Base-by-base conservation (phyloP, 1,139 yeast species). In the Casaregolazyma lundiana region DNA sequence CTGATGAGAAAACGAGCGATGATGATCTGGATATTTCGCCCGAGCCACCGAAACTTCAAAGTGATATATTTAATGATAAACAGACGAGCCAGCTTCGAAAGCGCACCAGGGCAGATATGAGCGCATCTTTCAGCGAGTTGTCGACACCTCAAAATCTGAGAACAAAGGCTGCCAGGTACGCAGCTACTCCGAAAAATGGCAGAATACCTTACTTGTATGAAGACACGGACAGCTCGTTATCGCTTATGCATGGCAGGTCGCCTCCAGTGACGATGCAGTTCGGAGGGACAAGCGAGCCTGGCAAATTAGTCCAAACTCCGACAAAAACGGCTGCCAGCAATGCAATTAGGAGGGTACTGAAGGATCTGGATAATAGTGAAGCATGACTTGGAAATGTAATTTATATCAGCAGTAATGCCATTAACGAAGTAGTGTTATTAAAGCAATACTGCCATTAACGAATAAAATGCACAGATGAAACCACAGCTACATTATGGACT, bases 221-320 rank as follows among this genome's bases (percentile, higher is more conserved):
- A 9, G 45, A 42, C 18, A 42, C 38, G 7, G 45, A 42, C 19
- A 42, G 59, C 44, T 41, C 46, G 18, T 51, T 56, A 30, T 53
- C 54, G 39, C 40, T 56, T 21, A 53, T 56, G 45, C 56, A 50
- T 9, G 61, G 60, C 6, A 60, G 58, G 54, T 57, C 63, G 4
- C 64, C 63, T 19, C 63, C 62, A 11, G 59, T 57, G 18, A 58
- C 62, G 1, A 50, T 54, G 46, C 57, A 58, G 20, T 58, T 59
- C 42, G 52, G 53, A 18, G 41, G 41, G 15, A 7, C 32, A 19
- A 38, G 24, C 34, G 34, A 19, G 22, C 17, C 13, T 17, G 13
- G 22, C 38, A 35, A 48, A 41, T 18, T 60, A 13, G 46, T 55
- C 29, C 50, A 53, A 15, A 61, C 64, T 7, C 64, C 64, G 2